Base-by-base conservation (phyloP, 2,329 filamentous ascomycete species). In the Phaeosphaeriaceae sp. region DNA sequence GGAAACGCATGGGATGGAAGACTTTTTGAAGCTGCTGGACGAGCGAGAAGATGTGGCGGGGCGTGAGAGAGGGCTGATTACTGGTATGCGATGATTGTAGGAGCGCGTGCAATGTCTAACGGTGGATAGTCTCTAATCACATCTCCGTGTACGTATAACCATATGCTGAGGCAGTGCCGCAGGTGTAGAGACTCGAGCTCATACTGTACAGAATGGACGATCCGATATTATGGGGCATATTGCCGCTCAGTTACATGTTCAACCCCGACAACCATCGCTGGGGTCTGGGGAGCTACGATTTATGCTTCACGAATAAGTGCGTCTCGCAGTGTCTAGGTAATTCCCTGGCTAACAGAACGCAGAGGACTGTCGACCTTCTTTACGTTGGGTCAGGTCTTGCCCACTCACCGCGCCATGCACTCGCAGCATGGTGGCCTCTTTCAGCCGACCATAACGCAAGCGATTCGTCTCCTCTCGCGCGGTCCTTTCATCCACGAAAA, bases 231-330 rank as follows among this genome's bases (percentile, higher is more conserved):
- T 99, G 94, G 94, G 95, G 94, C 19, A 87, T 92, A 36, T 81
- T 99, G 3, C 95, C 95, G 1, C 77, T 91, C 47, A 84, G 85
- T 50, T 92, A 95, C 72, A 81, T 86, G 63, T 88, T 91, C 70
- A 87, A 89, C 58, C 87, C 91, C 20, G 83, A 85, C 55, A 95
- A 93, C 73, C 84, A 93, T 71, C 88, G 95, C 75, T 98, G 93
- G 92, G 88, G 89, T 10, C 85, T 99, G 54, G 95, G 92, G 22
- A 96, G 93, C 70, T 92, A 97, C 76, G 95, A 99, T 77, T 93
- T 99, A 59, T 97, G 93, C 80, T 99, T 96, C 78, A 89, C 89
- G 70, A 94, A 92, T 74, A 89, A 87, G 92, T 95, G 80, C 61
- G 82, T 13, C 53, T 31, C 22, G 31, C 5, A 7, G 11, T 1